These are phyloP conservation scores for Solioccasus polychromus DNA, from an alignment of 768 basidiomycete genomes.

Conservation along the genomic window DNA sequence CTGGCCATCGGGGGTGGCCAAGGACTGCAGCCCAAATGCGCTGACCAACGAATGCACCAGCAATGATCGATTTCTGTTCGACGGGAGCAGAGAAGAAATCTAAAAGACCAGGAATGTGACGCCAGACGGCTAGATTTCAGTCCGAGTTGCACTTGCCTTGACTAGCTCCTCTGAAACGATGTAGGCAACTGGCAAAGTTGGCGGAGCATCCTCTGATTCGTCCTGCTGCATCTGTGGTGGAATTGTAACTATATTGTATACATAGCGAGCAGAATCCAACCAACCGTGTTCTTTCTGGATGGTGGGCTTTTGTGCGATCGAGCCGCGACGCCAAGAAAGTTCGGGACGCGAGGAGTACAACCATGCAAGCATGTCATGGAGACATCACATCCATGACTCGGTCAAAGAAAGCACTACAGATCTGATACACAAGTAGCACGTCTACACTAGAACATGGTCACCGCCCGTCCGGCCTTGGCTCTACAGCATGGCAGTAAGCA, in stretches of 20 bases:
- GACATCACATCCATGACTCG: not conserved
- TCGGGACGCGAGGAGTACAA: too few species aligned
- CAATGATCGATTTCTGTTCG: constrained; percentile 62
- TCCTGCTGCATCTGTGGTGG: constrained; percentile 13
- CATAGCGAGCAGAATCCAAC: too few species aligned
- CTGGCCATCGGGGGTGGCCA: constrained; percentile 20
- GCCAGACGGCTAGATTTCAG: not conserved
- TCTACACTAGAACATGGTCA: constrained; percentile 10
- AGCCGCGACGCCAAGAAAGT: too few species aligned
- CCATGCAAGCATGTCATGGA: too few species aligned
- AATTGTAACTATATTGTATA: too few species aligned
- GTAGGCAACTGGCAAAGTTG: constrained; percentile 38
- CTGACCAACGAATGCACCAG: constrained; percentile 64
- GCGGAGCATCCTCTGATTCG: not conserved
- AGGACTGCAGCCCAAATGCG: constrained; percentile 47
- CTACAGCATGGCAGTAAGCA: constrained; percentile 22
- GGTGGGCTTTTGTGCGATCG: too few species aligned
- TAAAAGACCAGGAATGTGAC: constrained; percentile 20
- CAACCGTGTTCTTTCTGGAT: too few species aligned
- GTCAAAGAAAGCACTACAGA: constrained; percentile 3
- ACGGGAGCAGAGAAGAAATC: constrained; percentile 60
- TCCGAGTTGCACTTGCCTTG: constrained; percentile 36
- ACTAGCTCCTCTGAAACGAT: constrained; percentile 57
- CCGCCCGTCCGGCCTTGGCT: constrained; percentile 43
- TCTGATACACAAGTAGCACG: constrained; percentile 1